Evolutionary conservation across 1,284 basidiomycete genomes (phyloP).

Genomic region (Cutaneotrichosporon sp.): DNA sequence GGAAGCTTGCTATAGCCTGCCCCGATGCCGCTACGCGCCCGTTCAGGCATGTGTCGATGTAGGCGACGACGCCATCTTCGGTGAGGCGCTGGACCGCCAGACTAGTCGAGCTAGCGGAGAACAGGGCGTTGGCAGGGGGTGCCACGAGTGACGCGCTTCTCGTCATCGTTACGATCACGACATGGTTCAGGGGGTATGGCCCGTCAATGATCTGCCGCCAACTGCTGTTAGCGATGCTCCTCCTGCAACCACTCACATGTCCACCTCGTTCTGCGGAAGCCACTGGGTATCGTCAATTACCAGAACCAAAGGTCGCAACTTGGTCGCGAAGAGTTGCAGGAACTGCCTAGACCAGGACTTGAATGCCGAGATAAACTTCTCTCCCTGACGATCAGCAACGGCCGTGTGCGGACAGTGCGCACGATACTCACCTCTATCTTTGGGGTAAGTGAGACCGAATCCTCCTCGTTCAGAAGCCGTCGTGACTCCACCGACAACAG

Average conservation of each 20-base stretch:
- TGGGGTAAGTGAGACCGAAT: neutral
- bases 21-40: constrained; percentile 17
- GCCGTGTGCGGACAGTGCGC: neutral
- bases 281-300: constrained; percentile 50
- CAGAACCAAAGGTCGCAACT: constrained; percentile 39
- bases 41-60: constrained; percentile 32
- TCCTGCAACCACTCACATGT: constrained; percentile 24
- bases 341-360: constrained; percentile 35
- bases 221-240: constrained; percentile 9
- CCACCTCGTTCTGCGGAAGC: constrained; percentile 37
- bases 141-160: neutral
- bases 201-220: constrained; percentile 31
- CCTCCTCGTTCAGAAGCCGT: constrained; percentile 27
- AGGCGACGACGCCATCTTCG: constrained; percentile 30
- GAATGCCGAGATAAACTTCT: constrained; percentile 35
- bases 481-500: constrained; percentile 37
- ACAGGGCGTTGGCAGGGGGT: neutral
- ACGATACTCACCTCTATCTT: constrained; percentile 22
- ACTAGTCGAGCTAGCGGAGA: constrained; percentile 15
- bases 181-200: constrained; percentile 25
- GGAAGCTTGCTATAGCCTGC: constrained; percentile 30
- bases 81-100: constrained; percentile 27
- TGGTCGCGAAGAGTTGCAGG: constrained; percentile 44
- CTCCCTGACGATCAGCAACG: constrained; percentile 24
- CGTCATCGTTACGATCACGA: constrained; percentile 35